A percentile compares a stretch with the other conserved stretches of the same genome.
phyloP scores from a whole-genome alignment of 257 asterid genomes.

The Pogostemon cablin region DNA sequence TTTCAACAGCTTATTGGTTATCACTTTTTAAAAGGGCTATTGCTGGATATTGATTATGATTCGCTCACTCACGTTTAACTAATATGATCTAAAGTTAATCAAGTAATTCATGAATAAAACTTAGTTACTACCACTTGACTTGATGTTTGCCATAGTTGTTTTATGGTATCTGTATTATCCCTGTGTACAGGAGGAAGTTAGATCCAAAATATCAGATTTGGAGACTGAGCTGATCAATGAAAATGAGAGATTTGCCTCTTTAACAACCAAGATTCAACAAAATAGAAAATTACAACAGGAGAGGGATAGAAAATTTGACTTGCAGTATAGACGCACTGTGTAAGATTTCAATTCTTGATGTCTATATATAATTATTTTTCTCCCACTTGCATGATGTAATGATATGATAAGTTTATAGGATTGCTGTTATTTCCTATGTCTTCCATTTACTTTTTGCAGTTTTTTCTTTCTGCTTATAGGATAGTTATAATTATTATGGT shows the following conservation, averaged over 20 bases:
- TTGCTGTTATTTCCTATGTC: conserved; percentile 8
- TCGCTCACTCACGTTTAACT: conserved; percentile 11
- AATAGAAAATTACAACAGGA: conserved; percentile 57
- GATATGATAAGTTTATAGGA: conserved; percentile 27
- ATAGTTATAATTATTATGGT: background rate
- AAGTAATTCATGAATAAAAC: conserved; percentile 13
- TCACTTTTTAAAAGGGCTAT: conserved; percentile 7
- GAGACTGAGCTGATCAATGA: conserved; percentile 59
- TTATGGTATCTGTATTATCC: conserved; percentile 28
- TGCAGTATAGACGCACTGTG: conserved; percentile 81
- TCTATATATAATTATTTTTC: background rate
- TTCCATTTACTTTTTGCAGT: conserved; percentile 1
- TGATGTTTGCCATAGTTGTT: conserved; percentile 10
- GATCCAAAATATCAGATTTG: conserved; percentile 63
- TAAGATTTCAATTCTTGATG: conserved; percentile 41
- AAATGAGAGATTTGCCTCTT: conserved; percentile 52
- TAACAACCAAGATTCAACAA: conserved; percentile 47
- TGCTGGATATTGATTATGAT: background rate
- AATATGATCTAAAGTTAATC: conserved; percentile 20
- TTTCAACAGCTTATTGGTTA: conserved; percentile 16
- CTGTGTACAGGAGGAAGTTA: conserved; percentile 68
- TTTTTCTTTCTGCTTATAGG: background rate
- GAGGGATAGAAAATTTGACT: conserved; percentile 65
- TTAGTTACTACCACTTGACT: conserved; percentile 2
- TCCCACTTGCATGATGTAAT: conserved; percentile 1